phyloP scores from a whole-genome alignment of 176 grass and related monocot species.

The barley (Hordeum vulgare) region DNA sequence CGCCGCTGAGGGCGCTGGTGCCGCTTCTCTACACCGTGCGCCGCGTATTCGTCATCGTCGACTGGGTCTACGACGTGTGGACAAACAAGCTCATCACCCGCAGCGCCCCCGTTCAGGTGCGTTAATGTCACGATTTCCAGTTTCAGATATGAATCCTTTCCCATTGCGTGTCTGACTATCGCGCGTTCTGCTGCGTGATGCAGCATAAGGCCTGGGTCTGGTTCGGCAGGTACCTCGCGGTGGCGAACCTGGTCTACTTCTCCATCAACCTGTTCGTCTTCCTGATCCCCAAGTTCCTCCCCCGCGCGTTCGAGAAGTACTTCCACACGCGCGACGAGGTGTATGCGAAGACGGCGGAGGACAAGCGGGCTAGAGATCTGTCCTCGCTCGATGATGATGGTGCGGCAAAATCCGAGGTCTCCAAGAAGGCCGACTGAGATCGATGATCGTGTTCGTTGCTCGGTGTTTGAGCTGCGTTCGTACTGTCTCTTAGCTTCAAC shows the following conservation, averaged over 20 bases:
- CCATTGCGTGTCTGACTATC: too few species aligned
- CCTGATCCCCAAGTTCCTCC: constrained; percentile 72
- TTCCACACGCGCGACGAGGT: constrained; percentile 54
- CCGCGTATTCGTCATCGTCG: constrained; percentile 63
- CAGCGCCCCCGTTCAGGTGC: constrained; percentile 23
- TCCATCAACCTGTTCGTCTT: constrained; percentile 73
- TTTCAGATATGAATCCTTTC: not conserved
- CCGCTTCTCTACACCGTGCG: constrained; percentile 83
- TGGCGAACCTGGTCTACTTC: constrained; percentile 68
- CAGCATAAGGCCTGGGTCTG: constrained; percentile 63
- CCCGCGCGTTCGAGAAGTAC: constrained; percentile 72
- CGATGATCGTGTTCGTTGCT: not conserved
- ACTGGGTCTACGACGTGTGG: constrained; percentile 74
- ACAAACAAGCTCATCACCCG: not conserved
- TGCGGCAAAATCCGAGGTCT: not conserved
- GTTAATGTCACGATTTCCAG: not conserved
- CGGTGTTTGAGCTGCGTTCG: not conserved
- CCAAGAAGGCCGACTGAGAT: constrained; percentile 32
- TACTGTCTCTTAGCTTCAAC: not conserved
- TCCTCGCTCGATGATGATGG: not conserved
- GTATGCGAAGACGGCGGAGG: constrained; percentile 42
- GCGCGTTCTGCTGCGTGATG: too few species aligned
- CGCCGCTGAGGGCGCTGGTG: constrained; percentile 65
- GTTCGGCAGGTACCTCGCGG: constrained; percentile 71
- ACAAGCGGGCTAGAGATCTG: constrained; percentile 14